These are phyloP conservation scores for Nyctanthes arbortristis DNA, from an alignment of 257 asterid genomes.

Conservation along the genomic window DNA sequence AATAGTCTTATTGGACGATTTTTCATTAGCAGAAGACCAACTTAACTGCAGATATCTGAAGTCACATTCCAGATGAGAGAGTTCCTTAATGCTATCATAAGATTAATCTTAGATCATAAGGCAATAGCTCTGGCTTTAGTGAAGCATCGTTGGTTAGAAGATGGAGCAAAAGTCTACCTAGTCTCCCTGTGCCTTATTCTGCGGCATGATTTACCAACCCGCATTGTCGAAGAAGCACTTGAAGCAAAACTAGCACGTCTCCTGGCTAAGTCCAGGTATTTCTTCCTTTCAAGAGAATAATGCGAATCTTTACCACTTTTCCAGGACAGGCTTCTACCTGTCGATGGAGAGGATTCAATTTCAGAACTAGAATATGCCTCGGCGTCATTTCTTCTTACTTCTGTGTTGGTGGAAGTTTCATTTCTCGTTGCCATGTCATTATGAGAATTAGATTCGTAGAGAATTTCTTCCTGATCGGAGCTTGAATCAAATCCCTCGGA, in stretches of 20 bases:
- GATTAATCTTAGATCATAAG: background rate
- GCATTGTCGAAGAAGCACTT: constrained; percentile 53
- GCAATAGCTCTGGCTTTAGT: background rate
- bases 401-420: constrained; percentile 38
- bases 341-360: constrained; percentile 78
- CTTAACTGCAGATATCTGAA: background rate
- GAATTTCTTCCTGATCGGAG: constrained; percentile 60
- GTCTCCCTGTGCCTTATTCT: constrained; percentile 70
- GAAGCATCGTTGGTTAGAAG: constrained; percentile 8
- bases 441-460: constrained; percentile 38
- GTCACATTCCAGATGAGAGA: constrained; percentile 1
- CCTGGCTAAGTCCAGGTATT: constrained; percentile 50
- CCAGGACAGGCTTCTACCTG: constrained; percentile 87
- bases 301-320: constrained; percentile 62
- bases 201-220: constrained; percentile 84
- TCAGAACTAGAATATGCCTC: constrained; percentile 51
- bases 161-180: constrained; percentile 46
- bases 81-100: background rate
- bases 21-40: background rate
- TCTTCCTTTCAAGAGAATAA: constrained; percentile 57
- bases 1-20: background rate
- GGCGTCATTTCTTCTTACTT: constrained; percentile 41
- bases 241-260: constrained; percentile 64
- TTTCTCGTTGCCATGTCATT: constrained; percentile 32
- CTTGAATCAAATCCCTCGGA: constrained; percentile 69